Base-by-base conservation (phyloP, 306 rosid genomes). In the Pterocarpus santalinus region DNA sequence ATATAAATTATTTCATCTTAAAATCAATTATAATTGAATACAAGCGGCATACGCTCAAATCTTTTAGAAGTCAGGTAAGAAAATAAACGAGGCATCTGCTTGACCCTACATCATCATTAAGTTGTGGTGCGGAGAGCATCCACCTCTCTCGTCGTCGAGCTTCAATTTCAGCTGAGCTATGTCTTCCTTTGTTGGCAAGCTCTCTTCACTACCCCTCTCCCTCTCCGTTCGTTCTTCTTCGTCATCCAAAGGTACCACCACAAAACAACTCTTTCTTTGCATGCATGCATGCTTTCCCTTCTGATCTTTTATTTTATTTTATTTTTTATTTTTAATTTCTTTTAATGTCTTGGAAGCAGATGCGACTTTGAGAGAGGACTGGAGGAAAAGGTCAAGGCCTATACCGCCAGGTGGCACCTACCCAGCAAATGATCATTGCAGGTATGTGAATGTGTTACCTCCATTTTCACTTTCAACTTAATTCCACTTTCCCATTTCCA, bases 361-460 rank as follows among this genome's bases (percentile, higher is more conserved):
- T 85, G 82, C 76, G 71, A 86, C 84, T 80, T 80, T 90, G 74
- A 91, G 91, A 81, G 91, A 89, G 3, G 97, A 95, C 56, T 93
- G 99, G 99, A 88, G 99, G 88, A 87, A 85, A 52, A 91, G 86
- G 77, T 93, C 99, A 74, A 91, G 81, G 68, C 94, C 99, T 55
- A 91, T 95, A 33, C 94, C 96, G 63, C 94, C 94, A 11, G 99
- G 98, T 80, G 97, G 97, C 38, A 93, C 92, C 53, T 91, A 95
- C 79, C 99, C 99, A 0, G 99, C 99, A 15, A 95, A 93, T 83
- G 97, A 95, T 75, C 94, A 93, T 47, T 95, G 99, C 97, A 95
- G 98, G 98, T 95, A 65, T 17, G 2, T 41, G 15, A 32, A 0
- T 34, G 36, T 56, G 58, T 79, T 66, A 28, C n/a, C 30, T 10